Percentiles rank a stretch among this genome's conserved stretches.
Conservation (phyloP, 2,329 filamentous ascomycete genomes). For the Talaromyces sp. region DNA sequence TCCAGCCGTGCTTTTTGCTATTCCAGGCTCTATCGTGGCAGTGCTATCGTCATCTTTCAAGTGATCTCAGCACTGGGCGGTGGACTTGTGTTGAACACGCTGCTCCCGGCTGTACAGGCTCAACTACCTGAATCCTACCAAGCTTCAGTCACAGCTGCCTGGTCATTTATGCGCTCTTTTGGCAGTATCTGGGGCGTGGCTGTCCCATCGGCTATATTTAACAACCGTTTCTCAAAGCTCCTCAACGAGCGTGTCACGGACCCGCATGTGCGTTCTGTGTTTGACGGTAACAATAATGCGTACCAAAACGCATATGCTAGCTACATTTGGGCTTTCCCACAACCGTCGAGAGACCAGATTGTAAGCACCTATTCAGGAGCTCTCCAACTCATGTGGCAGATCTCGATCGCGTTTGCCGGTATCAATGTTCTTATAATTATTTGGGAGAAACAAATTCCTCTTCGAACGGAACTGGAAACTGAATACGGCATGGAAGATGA, state of each 20-base stretch:
- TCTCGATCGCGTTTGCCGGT: background rate
- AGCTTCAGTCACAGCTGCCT: slow-evolving; percentile 21
- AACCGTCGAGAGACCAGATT: background rate
- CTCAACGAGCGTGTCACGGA: slow-evolving; percentile 7
- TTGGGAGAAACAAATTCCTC: background rate
- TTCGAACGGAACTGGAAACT: slow-evolving; percentile 1
- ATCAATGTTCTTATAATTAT: background rate
- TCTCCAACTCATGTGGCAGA: slow-evolving; percentile 1
- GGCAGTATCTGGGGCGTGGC: slow-evolving; percentile 27
- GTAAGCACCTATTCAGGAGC: background rate
- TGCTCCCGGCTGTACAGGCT: slow-evolving; percentile 26
- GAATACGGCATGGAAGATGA: background rate
- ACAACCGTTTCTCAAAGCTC: slow-evolving; percentile 18
- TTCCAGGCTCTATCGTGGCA: slow-evolving; percentile 20
- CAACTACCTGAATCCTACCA: slow-evolving; percentile 21
- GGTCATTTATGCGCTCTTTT: slow-evolving; percentile 25
- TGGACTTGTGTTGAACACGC: slow-evolving; percentile 21
- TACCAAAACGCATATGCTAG: slow-evolving; percentile 17
- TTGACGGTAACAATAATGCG: slow-evolving; percentile 16
- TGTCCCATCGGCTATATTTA: slow-evolving; percentile 28
- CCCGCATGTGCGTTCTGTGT: slow-evolving; percentile 9
- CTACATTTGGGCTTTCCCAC: slow-evolving; percentile 1
- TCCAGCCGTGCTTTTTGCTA: slow-evolving; percentile 25
- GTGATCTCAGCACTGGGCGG: slow-evolving; percentile 20
- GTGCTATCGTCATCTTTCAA: slow-evolving; percentile 29